phyloP scores from a whole-genome alignment of 2,329 filamentous ascomycete genomes.

The Colletotrichum coccodes region DNA sequence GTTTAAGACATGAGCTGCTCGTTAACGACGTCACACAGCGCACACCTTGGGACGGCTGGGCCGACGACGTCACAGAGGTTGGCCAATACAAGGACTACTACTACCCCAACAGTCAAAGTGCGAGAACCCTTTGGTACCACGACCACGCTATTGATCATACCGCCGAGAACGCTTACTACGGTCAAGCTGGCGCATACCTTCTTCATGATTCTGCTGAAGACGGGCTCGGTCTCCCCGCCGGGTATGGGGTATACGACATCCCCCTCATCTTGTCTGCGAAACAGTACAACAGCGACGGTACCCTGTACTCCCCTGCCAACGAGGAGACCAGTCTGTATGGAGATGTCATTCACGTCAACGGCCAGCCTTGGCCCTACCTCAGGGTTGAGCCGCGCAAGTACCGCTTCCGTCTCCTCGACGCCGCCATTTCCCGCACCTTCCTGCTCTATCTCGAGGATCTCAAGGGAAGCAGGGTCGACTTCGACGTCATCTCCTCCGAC shows the following conservation, averaged over 20 bases:
- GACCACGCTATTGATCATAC: slow-evolving; percentile 51
- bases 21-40: slow-evolving; percentile 36
- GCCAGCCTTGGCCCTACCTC: slow-evolving; percentile 63
- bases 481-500: slow-evolving; percentile 61
- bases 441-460: slow-evolving; percentile 49
- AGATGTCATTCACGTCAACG: slow-evolving; percentile 64
- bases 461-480: slow-evolving; percentile 43
- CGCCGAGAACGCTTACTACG: slow-evolving; percentile 61
- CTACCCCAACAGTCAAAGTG: slow-evolving; percentile 61
- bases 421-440: slow-evolving; percentile 52
- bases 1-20: background rate
- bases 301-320: slow-evolving; percentile 49
- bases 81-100: slow-evolving; percentile 66
- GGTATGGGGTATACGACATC: slow-evolving; percentile 54
- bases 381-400: slow-evolving; percentile 65
- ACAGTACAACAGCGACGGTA: slow-evolving; percentile 56
- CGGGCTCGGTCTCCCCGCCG: slow-evolving; percentile 52
- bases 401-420: slow-evolving; percentile 59
- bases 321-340: slow-evolving; percentile 57
- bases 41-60: slow-evolving; percentile 59
- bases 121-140: slow-evolving; percentile 62
- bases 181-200: slow-evolving; percentile 62
- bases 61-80: slow-evolving; percentile 55
- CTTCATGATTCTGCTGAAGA: slow-evolving; percentile 57
- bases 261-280: slow-evolving; percentile 55